Evolutionary conservation across 2,329 filamentous ascomycete genomes (phyloP).

Genomic region (Colletotrichum magnum): DNA sequence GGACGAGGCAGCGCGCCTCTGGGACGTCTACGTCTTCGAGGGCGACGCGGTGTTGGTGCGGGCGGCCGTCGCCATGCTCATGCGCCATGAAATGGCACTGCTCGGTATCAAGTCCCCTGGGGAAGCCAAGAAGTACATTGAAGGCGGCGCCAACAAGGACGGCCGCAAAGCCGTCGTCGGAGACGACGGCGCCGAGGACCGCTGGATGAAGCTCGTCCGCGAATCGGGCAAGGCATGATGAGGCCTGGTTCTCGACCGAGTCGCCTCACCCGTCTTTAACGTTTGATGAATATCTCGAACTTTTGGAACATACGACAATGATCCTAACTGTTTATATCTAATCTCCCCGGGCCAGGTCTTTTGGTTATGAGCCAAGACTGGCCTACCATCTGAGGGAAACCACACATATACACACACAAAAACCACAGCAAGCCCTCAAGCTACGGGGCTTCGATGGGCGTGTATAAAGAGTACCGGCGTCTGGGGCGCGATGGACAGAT

Average conservation of each 20-base stretch:
- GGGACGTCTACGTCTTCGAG: conserved; percentile 89
- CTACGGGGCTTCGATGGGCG: conserved; percentile 9
- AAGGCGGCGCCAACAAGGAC: conserved; percentile 43
- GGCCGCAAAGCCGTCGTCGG: conserved; percentile 39
- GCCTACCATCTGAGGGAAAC: conserved; percentile 28
- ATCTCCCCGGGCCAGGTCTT: conserved; percentile 33
- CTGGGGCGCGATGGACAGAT: conserved; percentile 36
- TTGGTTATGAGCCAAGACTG: background rate
- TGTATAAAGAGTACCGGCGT: conserved; percentile 41
- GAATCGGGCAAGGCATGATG: conserved; percentile 55
- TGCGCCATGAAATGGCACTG: conserved; percentile 66
- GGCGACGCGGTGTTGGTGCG: conserved; percentile 80
- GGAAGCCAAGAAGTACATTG: conserved; percentile 59
- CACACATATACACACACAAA: conserved; percentile 20
- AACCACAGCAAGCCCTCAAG: conserved; percentile 7
- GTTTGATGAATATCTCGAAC: conserved; percentile 38
- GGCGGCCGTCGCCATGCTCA: conserved; percentile 77
- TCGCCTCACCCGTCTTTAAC: conserved; percentile 14
- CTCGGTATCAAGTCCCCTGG: conserved; percentile 60
- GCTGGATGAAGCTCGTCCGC: conserved; percentile 58
- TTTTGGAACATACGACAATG: conserved; percentile 37
- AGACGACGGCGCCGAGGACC: conserved; percentile 62
- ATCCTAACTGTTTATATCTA: conserved; percentile 42
- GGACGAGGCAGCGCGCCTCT: conserved; percentile 80
- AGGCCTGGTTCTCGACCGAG: too few species aligned